Base-by-base conservation (phyloP, 345 rosid species). In the Moringa oleifera region DNA sequence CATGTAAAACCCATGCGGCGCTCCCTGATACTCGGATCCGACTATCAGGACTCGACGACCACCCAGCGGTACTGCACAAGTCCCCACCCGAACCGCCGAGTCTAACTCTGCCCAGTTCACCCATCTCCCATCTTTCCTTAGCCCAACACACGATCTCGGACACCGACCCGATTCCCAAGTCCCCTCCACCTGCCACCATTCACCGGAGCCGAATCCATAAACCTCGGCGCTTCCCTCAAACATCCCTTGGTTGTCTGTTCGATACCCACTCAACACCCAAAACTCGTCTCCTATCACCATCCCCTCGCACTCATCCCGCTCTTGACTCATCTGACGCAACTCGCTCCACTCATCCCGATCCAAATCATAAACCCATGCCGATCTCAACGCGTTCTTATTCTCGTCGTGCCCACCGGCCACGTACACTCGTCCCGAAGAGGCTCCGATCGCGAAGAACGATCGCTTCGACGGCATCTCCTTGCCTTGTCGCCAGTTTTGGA, bases 401-500 rank as follows among this genome's bases (percentile, higher is more conserved):
- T 78, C 81, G 25, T 87, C 91, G 53, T 85, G 95, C 18, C 91
- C 91, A 0, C 95, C 89, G 0, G 95, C 89, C 3, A 85, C 65
- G 25, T 50, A 60, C 0, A 87, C 72, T 55, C 66, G 69, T 18
- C 73, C 81, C 13, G 60, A 68, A n/a, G 49, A 25, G 15, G 64
- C 75, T 4, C 87, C 89, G 1, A 65, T 60, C 2, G 89, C 87
- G 45, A 85, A 87, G 51, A 87, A 87, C 4, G 91, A 81, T 62
- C 83, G 77, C 25, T 68, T 76, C 9, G 63, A 65, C 7, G 91
- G 85, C 85, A 87, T 81, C 24, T 76, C 78, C 63, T 76, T 75
- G n/a, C 77, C 83, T 33, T n/a, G 57, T 59, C 68, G 68, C 95
- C 95, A 87, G 59, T 22, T 58, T 62, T 74, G 70, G 13, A 76